phyloP scores from a whole-genome alignment of 352 stramenopile species.

The Lagenidium giganteum region DNA sequence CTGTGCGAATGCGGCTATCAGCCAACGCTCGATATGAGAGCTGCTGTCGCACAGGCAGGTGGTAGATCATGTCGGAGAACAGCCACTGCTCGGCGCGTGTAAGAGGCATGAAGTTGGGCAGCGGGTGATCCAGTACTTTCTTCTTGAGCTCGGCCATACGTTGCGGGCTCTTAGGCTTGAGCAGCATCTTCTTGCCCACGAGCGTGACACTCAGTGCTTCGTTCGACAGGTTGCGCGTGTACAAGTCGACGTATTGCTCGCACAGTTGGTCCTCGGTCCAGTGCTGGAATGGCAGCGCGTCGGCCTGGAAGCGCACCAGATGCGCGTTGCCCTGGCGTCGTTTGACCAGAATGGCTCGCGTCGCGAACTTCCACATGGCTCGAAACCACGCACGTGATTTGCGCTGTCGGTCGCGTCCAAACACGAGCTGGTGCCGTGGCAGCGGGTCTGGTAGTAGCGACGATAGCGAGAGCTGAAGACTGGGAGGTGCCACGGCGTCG shows the following conservation, averaged over 20 bases:
- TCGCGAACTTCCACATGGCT: slow-evolving; percentile 66
- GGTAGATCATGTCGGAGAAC: slow-evolving; percentile 55
- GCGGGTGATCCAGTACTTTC: slow-evolving; percentile 10
- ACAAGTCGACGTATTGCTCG: slow-evolving; percentile 52
- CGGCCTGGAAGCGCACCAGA: slow-evolving; percentile 3
- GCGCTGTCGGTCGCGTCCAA: slow-evolving; percentile 22
- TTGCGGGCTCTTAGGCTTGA: slow-evolving; percentile 13
- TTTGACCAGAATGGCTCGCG: slow-evolving; percentile 35
- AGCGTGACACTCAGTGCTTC: slow-evolving; percentile 37
- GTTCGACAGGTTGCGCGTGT: slow-evolving; percentile 38
- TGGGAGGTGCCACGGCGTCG: slow-evolving; percentile 25
- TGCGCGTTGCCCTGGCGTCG: slow-evolving; percentile 13
- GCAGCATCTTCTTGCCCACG: slow-evolving; percentile 26
- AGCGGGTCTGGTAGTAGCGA: slow-evolving; percentile 31
- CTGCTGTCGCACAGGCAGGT: slow-evolving; percentile 42
- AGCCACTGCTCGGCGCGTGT: slow-evolving; percentile 48
- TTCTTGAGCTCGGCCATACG: neutral
- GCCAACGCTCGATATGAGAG: slow-evolving; percentile 37
- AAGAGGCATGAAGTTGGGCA: slow-evolving; percentile 28
- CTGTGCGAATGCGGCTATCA: slow-evolving; percentile 31
- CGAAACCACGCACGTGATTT: slow-evolving; percentile 44
- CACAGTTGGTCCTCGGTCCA: slow-evolving; percentile 4
- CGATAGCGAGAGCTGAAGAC: slow-evolving; percentile 21
- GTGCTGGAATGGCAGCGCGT: neutral
- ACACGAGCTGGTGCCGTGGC: slow-evolving; percentile 3